These are phyloP conservation scores for Penicillium sp. DNA, from an alignment of 2,329 filamentous ascomycete species.

Conservation along the genomic window DNA sequence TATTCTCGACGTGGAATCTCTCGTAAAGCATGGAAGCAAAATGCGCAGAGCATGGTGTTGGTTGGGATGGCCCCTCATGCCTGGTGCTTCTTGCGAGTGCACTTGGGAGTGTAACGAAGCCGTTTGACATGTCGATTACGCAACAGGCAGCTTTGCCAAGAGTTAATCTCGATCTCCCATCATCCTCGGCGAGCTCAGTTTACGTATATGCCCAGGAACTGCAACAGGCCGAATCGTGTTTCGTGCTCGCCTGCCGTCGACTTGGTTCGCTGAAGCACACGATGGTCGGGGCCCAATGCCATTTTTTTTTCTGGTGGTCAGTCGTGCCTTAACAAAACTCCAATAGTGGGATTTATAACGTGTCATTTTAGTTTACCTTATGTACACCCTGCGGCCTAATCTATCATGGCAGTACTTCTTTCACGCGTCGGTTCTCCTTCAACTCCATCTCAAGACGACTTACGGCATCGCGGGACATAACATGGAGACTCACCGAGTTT, in stretches of 20 bases:
- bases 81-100: constrained; percentile 34
- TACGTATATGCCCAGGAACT: constrained; percentile 5
- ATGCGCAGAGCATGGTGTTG: constrained; percentile 26
- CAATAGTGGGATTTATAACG: background rate
- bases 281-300: constrained; percentile 38
- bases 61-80: constrained; percentile 35
- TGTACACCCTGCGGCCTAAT: constrained; percentile 44
- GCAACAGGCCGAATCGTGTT: constrained; percentile 29
- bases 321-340: background rate
- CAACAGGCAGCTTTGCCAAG: background rate
- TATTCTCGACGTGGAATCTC: constrained; percentile 30
- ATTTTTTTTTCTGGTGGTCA: constrained; percentile 37
- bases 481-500: background rate
- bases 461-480: constrained; percentile 6
- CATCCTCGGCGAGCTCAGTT: constrained; percentile 2
- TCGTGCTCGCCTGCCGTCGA: constrained; percentile 29
- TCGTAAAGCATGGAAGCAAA: constrained; percentile 23
- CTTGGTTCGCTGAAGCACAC: constrained; percentile 29
- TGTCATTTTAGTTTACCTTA: constrained; percentile 17
- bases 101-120: constrained; percentile 28
- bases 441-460: constrained; percentile 33
- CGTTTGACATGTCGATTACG: constrained; percentile 16
- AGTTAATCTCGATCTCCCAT: background rate
- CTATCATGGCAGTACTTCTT: constrained; percentile 40
- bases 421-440: constrained; percentile 33